Base-by-base conservation (phyloP, 2,329 filamentous ascomycete species). In the Xylariaceae sp. region DNA sequence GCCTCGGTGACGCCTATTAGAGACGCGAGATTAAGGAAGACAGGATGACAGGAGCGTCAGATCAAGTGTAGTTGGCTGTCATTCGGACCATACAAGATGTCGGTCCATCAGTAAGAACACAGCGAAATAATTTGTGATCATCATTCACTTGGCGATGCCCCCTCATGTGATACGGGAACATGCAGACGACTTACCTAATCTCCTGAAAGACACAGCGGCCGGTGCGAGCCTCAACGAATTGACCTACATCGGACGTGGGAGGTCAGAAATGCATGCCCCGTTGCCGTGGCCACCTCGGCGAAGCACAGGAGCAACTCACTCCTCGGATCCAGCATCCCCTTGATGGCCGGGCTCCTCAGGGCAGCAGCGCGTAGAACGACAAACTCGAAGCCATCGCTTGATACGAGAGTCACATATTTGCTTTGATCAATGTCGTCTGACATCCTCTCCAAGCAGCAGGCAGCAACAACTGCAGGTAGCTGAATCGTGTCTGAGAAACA, bases 341-440 rank as follows among this genome's bases (percentile, higher is more conserved):
- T 87, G 72, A 92, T 86, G 54, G 85, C 80, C 32, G 84, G 84
- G 62, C 86, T 88, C 65, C 88, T 76, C 65, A 82, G 76, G 55
- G 87, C 83, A 2, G 87, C 85, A 47, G 88, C 85, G 50, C 87
- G 83, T 51, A 87, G 76, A 48, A 92, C 78, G 59, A 88, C 82
- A 68, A 89, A 92, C 73, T 90, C 87, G 68, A 84, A 90, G 63
- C 82, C 86, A 70, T 92, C 88, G 61, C 77, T 80, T 0, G 87
- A 90, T 40, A 91, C 78, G 49, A 92, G 81, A 5, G 88, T 92
- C 60, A 92, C 80, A 70, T 90, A 92, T 66, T 89, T 84, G 71
- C 80, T 82, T 8, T 39, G 50, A 15, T 34, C 48, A 1, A 47
- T 34, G 26, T 47, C 49, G 48, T 61, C 56, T 29, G 53, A 47